A percentile compares a stretch with the other conserved stretches of the same genome.
Conservation (phyloP, 306 rosid genomes). For the Purshia tridentata region DNA sequence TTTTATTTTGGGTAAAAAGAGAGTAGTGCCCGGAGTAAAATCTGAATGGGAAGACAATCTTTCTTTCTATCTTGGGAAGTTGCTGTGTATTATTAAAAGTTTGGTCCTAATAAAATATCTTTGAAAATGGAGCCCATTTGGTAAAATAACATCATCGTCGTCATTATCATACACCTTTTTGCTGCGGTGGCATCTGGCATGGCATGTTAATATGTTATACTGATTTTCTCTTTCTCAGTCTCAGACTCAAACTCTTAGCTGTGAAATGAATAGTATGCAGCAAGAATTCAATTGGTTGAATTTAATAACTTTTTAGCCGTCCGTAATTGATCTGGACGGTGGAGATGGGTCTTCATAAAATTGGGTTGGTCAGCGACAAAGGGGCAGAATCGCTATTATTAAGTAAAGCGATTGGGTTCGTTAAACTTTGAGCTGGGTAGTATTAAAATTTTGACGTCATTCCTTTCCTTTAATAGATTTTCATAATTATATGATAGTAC, state of each 20-base stretch:
- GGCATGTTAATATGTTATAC: too few relatives aligned
- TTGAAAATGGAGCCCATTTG: neutral
- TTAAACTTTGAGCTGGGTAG: too few relatives aligned
- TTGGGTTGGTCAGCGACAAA: neutral
- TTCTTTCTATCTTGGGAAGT: neutral
- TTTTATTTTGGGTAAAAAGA: neutral
- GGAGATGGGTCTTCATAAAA: neutral
- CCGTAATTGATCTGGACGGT: neutral
- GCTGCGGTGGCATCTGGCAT: conserved; percentile 14
- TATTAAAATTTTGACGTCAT: too few relatives aligned
- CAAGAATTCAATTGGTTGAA: too few relatives aligned
- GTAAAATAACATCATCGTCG: conserved; percentile 13
- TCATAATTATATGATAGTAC: too few relatives aligned
- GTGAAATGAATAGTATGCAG: too few relatives aligned
- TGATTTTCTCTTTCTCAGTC: neutral
- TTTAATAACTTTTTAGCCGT: too few relatives aligned
- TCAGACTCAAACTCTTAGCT: too few relatives aligned
- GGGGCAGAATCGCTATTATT: neutral
- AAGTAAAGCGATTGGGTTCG: neutral
- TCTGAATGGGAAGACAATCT: neutral
- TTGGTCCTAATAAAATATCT: neutral
- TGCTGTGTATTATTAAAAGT: neutral
- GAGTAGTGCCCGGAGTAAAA: too few relatives aligned
- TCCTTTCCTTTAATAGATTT: too few relatives aligned
- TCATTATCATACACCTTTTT: conserved; percentile 14